phyloP scores from a whole-genome alignment of 2,329 filamentous ascomycete genomes.

The Fusarium caatingaense region DNA sequence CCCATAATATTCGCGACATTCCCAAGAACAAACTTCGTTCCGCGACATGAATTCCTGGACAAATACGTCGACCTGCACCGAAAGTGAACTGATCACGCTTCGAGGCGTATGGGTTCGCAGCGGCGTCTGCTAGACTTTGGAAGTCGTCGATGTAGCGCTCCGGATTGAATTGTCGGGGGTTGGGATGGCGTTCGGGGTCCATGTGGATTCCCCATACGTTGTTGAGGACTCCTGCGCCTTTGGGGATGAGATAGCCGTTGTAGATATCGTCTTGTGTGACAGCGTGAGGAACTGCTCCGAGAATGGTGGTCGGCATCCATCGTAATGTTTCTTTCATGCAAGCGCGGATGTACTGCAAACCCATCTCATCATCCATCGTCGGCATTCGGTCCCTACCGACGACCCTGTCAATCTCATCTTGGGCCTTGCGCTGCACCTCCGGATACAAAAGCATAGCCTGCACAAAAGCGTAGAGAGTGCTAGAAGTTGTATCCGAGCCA shows the following conservation, averaged over 20 bases:
- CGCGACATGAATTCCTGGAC: conserved; percentile 33
- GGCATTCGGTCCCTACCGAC: conserved; percentile 57
- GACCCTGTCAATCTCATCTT: conserved; percentile 57
- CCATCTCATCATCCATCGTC: conserved; percentile 54
- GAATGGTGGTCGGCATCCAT: conserved; percentile 48
- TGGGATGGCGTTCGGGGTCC: conserved; percentile 73
- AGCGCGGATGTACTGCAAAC: conserved; percentile 57
- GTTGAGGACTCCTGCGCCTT: conserved; percentile 42
- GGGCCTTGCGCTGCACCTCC: conserved; percentile 56
- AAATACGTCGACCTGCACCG: conserved; percentile 31
- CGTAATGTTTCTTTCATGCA: conserved; percentile 50
- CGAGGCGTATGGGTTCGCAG: conserved; percentile 4
- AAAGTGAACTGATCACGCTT: conserved; percentile 34
- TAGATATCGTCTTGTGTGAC: conserved; percentile 47
- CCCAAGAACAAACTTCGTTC: conserved; percentile 31
- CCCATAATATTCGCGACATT: conserved; percentile 26
- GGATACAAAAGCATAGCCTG: conserved; percentile 60
- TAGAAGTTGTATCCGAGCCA: conserved; percentile 49
- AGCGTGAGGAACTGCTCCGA: conserved; percentile 52
- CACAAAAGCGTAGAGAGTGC: conserved; percentile 50
- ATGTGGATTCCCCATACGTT: conserved; percentile 60
- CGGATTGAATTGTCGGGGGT: conserved; percentile 51
- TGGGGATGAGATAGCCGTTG: conserved; percentile 45
- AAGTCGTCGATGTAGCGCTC: conserved; percentile 43
- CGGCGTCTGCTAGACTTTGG: conserved; percentile 20